Conservation (phyloP, 2,329 filamentous ascomycete species). For the Harringtonia lauricola region DNA sequence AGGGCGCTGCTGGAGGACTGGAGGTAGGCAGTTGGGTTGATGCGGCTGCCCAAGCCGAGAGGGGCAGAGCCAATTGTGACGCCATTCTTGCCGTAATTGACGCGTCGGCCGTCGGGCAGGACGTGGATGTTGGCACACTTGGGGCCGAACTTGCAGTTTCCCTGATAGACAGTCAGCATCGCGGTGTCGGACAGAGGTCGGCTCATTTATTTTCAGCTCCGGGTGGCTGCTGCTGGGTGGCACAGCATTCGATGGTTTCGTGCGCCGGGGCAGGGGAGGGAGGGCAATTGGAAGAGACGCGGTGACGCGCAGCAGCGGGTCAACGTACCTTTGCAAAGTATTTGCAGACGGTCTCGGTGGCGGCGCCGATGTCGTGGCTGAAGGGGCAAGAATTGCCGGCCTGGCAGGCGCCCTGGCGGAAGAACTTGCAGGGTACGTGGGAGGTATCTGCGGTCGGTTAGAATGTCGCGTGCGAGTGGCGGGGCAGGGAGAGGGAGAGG, state of each 20-base stretch:
- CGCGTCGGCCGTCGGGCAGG: slow-evolving; percentile 81
- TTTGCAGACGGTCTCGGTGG: slow-evolving; percentile 88
- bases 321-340: slow-evolving; percentile 87
- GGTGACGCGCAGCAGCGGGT: background rate
- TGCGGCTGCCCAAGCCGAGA: slow-evolving; percentile 53
- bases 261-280: too few relatives aligned
- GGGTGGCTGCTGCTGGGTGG: too few relatives aligned
- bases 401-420: slow-evolving; percentile 89
- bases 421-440: slow-evolving; percentile 99
- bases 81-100: slow-evolving; percentile 67
- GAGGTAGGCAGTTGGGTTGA: slow-evolving; percentile 53
- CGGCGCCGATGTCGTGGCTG: slow-evolving; percentile 78
- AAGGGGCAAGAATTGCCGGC: slow-evolving; percentile 94
- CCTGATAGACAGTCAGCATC: slow-evolving; percentile 37
- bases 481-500: background rate
- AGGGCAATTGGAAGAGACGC: background rate
- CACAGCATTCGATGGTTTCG: too few relatives aligned
- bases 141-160: slow-evolving; percentile 97
- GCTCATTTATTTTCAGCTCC: too few relatives aligned
- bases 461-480: too few relatives aligned
- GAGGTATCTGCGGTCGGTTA: slow-evolving; percentile 88
- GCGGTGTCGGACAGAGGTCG: too few relatives aligned
- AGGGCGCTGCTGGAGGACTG: slow-evolving; percentile 59
- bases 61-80: slow-evolving; percentile 48
- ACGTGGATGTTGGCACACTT: slow-evolving; percentile 97